Percentiles rank a stretch among this genome's conserved stretches.
phyloP scores from a whole-genome alignment of 768 basidiomycete genomes.

The Nidula microcarpa region DNA sequence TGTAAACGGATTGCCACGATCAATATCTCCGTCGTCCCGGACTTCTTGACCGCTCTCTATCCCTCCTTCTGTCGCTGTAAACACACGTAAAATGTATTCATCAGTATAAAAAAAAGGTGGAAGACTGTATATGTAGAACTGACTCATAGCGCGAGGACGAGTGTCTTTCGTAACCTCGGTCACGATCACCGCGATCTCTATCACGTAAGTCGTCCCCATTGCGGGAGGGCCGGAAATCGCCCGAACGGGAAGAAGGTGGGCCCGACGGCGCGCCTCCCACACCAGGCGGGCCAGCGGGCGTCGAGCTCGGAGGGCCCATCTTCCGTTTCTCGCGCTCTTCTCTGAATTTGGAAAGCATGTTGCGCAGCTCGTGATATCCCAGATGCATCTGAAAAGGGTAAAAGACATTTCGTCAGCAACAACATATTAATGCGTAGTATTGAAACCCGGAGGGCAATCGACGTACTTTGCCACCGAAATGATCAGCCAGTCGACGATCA shows the following conservation, averaged over 20 bases:
- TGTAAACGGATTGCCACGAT: conserved; percentile 7
- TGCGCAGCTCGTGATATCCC: conserved; percentile 96
- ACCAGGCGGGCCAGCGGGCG: conserved; percentile 30
- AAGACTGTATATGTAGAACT: conserved; percentile 28
- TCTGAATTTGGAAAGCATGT: conserved; percentile 87
- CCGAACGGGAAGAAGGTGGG: conserved; percentile 31
- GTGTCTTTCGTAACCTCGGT: conserved; percentile 69
- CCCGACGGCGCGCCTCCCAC: conserved; percentile 34
- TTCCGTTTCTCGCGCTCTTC: conserved; percentile 87
- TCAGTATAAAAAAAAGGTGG: conserved; percentile 18
- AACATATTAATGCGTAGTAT: too few species aligned
- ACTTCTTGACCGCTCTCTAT: conserved; percentile 72
- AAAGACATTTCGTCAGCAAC: conserved; percentile 3
- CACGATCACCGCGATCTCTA: conserved; percentile 61
- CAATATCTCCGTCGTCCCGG: conserved; percentile 63
- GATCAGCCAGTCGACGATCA: conserved; percentile 96
- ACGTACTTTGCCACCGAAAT: conserved; percentile 98
- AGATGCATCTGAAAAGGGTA: conserved; percentile 82
- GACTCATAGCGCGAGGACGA: conserved; percentile 71
- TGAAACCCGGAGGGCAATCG: too few species aligned
- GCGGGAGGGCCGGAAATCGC: conserved; percentile 57
- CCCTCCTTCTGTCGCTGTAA: conserved; percentile 64
- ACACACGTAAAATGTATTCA: conserved; percentile 13
- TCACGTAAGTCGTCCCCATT: conserved; percentile 56
- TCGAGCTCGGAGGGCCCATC: conserved; percentile 43